phyloP scores from a whole-genome alignment of 2,329 filamentous ascomycete genomes.

The Aspergillus sp. region DNA sequence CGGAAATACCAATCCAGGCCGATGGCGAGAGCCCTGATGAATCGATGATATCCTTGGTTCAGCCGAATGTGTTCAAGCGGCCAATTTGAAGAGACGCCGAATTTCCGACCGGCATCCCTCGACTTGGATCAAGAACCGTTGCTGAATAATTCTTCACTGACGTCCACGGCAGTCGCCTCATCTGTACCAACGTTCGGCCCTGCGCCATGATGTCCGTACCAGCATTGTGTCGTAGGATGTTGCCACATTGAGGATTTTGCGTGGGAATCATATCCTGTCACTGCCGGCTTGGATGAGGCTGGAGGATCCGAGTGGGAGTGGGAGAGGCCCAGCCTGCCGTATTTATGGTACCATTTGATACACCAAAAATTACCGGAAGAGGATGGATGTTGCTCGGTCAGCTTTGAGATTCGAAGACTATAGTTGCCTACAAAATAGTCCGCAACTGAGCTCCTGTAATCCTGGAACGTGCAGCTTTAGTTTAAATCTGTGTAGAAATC shows the following conservation, averaged over 20 bases:
- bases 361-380: slow-evolving; percentile 6
- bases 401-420: neutral
- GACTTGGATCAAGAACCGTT: neutral
- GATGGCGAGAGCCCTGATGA: neutral
- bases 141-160: slow-evolving; percentile 4
- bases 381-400: neutral
- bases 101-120: neutral
- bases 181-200: neutral
- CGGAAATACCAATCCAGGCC: neutral
- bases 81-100: neutral
- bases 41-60: neutral
- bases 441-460: too few relatives aligned
- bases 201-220: neutral
- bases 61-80: neutral
- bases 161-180: slow-evolving; percentile 2
- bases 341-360: neutral
- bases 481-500: neutral
- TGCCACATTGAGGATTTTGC: slow-evolving; percentile 1
- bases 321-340: slow-evolving; percentile 1
- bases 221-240: neutral
- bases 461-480: neutral
- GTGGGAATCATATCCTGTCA: neutral
- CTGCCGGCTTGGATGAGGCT: neutral
- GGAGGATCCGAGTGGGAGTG: neutral
- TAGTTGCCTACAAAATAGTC: neutral